A percentile compares a stretch with the other conserved stretches of the same genome.
Conservation (phyloP, 805 yeast species). For the Metschnikowia dekortorum region DNA sequence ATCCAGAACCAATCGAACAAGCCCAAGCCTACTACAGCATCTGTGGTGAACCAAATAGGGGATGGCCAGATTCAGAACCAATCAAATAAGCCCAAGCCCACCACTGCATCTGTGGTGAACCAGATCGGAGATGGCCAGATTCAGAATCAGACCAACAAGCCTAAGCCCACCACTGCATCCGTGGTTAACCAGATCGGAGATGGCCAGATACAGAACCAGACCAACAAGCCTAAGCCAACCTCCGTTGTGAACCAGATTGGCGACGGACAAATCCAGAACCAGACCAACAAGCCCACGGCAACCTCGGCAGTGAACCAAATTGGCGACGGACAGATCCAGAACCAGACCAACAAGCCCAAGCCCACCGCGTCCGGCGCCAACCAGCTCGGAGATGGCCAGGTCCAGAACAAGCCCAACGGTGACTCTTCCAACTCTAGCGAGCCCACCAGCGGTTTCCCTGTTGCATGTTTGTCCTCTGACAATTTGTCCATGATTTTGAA, state of each 20-base stretch:
- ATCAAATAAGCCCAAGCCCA: constrained; percentile 4
- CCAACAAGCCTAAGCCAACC: no score
- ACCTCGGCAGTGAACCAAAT: no score
- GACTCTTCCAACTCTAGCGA: background rate
- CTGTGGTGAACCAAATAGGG: constrained; percentile 14
- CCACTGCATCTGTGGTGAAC: constrained; percentile 19
- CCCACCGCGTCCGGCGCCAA: no score
- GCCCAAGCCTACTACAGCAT: constrained; percentile 28
- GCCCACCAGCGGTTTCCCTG: constrained; percentile 8
- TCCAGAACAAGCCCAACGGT: constrained; percentile 24
- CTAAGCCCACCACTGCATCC: constrained; percentile 9
- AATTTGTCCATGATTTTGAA: constrained; percentile 54
- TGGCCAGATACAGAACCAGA: constrained; percentile 26
- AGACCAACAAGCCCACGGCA: no score
- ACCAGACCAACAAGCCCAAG: no score
- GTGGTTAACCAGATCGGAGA: constrained; percentile 24
- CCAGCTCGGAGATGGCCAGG: constrained; percentile 5
- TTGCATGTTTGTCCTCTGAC: constrained; percentile 21
- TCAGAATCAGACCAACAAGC: constrained; percentile 16
- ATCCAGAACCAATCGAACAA: constrained; percentile 14
- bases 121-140: constrained; percentile 26
- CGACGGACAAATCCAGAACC: no score
- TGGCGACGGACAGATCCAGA: no score
- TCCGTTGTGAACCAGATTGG: no score
- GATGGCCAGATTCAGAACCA: constrained; percentile 18